Percentiles rank a stretch among this genome's conserved stretches.
phyloP scores from a whole-genome alignment of 2,329 filamentous ascomycete genomes.

The Phyllachora maydis region DNA sequence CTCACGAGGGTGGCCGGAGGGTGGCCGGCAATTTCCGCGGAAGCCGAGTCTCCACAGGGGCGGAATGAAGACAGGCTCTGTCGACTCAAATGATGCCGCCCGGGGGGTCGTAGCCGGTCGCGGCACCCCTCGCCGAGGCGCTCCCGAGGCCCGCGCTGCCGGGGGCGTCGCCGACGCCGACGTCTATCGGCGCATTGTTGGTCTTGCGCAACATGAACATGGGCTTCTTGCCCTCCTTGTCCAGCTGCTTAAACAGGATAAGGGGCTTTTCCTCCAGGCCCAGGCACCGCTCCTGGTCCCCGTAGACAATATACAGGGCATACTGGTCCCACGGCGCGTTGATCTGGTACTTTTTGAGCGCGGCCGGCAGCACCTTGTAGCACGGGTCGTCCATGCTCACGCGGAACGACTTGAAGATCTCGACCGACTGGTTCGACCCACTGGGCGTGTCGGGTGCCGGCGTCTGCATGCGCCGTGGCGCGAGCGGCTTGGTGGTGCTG shows the following conservation, averaged over 20 bases:
- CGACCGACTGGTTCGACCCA: conserved; percentile 43
- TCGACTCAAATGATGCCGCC: conserved; percentile 38
- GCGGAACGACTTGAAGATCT: conserved; percentile 98
- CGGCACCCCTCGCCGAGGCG: conserved; percentile 19
- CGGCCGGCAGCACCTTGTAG: conserved; percentile 88
- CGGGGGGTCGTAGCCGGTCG: conserved; percentile 31
- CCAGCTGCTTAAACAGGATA: conserved; percentile 90
- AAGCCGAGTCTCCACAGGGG: too few relatives aligned
- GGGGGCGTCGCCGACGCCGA: conserved; percentile 19
- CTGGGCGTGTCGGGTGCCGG: conserved; percentile 40
- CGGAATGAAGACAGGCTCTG: too few relatives aligned
- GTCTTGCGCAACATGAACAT: conserved; percentile 93
- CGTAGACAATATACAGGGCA: conserved; percentile 93
- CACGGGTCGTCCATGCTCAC: conserved; percentile 97
- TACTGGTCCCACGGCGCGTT: conserved; percentile 96
- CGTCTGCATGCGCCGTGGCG: conserved; percentile 37
- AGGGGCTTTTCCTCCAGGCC: conserved; percentile 84
- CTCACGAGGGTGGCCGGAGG: too few relatives aligned
- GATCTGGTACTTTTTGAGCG: conserved; percentile 95
- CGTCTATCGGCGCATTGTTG: conserved; percentile 27
- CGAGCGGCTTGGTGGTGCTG: conserved; percentile 16
- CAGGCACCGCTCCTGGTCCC: conserved; percentile 90
- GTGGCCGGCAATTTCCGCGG: too few relatives aligned
- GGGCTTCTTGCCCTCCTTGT: conserved; percentile 91
- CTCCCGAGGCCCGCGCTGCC: conserved; percentile 31